Evolutionary conservation across 306 rosid genomes (phyloP), one percentile per base, ranked within the genome.

Genomic region (Trifolium pratense): DNA sequence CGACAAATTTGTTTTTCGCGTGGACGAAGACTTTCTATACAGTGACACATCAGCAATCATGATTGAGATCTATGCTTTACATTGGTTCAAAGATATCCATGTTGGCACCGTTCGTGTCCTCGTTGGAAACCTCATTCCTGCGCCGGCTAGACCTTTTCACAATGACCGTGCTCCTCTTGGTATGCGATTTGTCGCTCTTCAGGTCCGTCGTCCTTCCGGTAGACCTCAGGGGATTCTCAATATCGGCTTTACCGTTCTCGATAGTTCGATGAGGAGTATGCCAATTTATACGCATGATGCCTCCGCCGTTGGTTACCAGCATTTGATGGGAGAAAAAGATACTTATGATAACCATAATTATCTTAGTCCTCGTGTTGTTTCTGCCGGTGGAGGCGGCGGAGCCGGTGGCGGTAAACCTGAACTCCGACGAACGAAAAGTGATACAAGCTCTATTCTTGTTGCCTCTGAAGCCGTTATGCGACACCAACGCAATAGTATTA

Each of bases 241-340:
- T 79, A 84, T 93, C 5, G 98, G 96, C 6, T 90, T 86, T 42
- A 84, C 91, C 7, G 51, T 93, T 37, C 89, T 93, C 3, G 93
- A 93, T 20, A 87, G 96, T 81, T 88, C 98, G 31, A 89, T 93
- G 97, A 49, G 96, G 21, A 91, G 93, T 88, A 91, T 93, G 97
- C 98, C 98, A 0, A 42, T 93, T 7, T 93, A 91, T 65, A 80
- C 92, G 0, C 89, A 75, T 20, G 84, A 86, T 26, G 14, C 89
- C 46, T 92, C 98, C 2, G 97, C 96, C 3, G 87, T 93, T 0
- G 97, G 93, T 1, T 93, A 86, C 56, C 89, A 85, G 16, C 85
- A 91, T 20, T n/a, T 90, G 13, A 91, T 93, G 98, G 97, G 96
- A 0, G 96, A 89, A 68, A 87, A 85, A 1, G 90, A 89, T 42